Evolutionary conservation across 1,284 basidiomycete species (phyloP).

Genomic region (Boletus subluridellus): DNA sequence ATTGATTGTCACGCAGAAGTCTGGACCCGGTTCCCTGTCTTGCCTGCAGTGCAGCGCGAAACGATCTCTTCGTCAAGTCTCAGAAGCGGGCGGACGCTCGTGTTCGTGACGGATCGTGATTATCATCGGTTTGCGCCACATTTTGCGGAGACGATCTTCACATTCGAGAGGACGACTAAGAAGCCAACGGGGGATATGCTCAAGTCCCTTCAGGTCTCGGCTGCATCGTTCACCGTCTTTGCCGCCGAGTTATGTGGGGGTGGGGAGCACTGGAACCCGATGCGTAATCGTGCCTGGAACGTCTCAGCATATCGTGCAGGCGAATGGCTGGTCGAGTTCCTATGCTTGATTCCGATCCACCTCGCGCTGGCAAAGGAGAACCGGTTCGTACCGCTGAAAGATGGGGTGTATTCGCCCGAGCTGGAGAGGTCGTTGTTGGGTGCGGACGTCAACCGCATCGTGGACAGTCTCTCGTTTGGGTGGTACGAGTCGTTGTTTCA

Average conservation of each 20-base stretch:
- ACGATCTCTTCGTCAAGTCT: conserved; percentile 39
- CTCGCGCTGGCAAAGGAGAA: conserved; percentile 57
- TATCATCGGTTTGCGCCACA: conserved; percentile 39
- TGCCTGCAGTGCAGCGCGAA: conserved; percentile 50
- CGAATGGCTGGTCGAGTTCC: conserved; percentile 59
- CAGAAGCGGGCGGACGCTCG: conserved; percentile 33
- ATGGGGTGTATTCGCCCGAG: conserved; percentile 50
- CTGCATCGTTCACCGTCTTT: conserved; percentile 24
- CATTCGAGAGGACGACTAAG: conserved; percentile 46
- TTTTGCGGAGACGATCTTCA: conserved; percentile 44
- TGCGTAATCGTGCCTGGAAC: conserved; percentile 18
- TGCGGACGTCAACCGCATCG: conserved; percentile 55
- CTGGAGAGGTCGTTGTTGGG: conserved; percentile 54
- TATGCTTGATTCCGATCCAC: conserved; percentile 65
- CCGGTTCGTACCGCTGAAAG: conserved; percentile 57
- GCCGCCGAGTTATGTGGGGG: conserved; percentile 16
- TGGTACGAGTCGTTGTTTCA: conserved; percentile 66
- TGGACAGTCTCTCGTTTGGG: conserved; percentile 54
- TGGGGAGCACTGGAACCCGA: background rate
- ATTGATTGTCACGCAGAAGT: conserved; percentile 59
- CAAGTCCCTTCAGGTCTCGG: conserved; percentile 32
- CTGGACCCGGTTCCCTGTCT: conserved; percentile 61
- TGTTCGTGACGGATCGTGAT: conserved; percentile 45
- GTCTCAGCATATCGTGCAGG: conserved; percentile 46
- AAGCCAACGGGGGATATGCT: conserved; percentile 42